phyloP scores from a whole-genome alignment of 1,284 basidiomycete genomes.

The Ustilago loliicola region DNA sequence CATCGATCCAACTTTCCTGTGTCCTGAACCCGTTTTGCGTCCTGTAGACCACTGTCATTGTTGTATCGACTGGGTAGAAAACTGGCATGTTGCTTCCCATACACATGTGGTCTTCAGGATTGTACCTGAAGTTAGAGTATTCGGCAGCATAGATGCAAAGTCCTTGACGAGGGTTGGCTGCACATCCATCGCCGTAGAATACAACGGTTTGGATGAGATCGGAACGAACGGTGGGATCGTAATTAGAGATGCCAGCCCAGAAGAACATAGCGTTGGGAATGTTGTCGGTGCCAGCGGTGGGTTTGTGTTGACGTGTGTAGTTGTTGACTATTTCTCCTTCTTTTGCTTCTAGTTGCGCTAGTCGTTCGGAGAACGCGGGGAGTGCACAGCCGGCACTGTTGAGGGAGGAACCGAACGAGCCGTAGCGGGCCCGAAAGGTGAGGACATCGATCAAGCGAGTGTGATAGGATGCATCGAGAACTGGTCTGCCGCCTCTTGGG shows the following conservation, averaged over 20 bases:
- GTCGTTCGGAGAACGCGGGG: constrained; percentile 30
- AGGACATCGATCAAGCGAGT: constrained; percentile 41
- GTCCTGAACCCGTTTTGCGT: constrained; percentile 44
- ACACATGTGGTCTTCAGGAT: constrained; percentile 42
- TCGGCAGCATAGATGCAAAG: constrained; percentile 43
- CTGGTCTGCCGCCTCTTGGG: neutral
- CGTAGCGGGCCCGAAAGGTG: constrained; percentile 38
- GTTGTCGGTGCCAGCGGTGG: constrained; percentile 5
- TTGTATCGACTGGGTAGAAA: constrained; percentile 28
- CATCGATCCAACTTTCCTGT: constrained; percentile 45
- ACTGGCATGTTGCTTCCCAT: constrained; percentile 49
- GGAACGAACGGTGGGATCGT: constrained; percentile 20
- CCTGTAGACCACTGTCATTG: constrained; percentile 40
- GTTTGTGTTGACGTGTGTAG: constrained; percentile 31
- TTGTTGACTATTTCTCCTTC: constrained; percentile 41
- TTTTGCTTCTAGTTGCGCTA: constrained; percentile 22
- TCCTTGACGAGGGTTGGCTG: constrained; percentile 29
- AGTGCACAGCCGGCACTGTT: constrained; percentile 41
- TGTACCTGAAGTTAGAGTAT: constrained; percentile 41
- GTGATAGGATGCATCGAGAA: constrained; percentile 41
- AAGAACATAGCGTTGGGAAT: constrained; percentile 42
- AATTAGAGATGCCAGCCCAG: constrained; percentile 51
- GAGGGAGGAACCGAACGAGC: constrained; percentile 37
- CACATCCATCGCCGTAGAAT: constrained; percentile 50
- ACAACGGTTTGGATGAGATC: constrained; percentile 50